Evolutionary conservation across 2,329 filamentous ascomycete species (phyloP).

Genomic region (Ascochyta fabae): DNA sequence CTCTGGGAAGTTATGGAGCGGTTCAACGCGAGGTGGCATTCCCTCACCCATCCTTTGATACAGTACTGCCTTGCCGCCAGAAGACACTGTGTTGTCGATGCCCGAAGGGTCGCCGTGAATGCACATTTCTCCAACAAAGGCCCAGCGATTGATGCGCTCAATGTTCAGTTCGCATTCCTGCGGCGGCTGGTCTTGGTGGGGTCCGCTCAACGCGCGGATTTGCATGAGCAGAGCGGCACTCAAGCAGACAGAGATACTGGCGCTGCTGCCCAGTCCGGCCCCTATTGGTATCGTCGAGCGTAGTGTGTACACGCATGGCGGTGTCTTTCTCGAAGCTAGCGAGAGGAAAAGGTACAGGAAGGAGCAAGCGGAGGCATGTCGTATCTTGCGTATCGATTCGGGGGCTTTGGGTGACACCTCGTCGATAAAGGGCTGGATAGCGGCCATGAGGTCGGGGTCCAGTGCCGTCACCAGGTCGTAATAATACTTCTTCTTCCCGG

Average conservation of each 20-base stretch:
- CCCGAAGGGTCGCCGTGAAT: slow-evolving; percentile 97
- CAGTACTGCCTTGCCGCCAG: slow-evolving; percentile 91
- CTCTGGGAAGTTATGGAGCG: slow-evolving; percentile 88
- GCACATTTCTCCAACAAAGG: slow-evolving; percentile 95
- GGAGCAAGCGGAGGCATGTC: slow-evolving; percentile 78
- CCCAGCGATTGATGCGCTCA: slow-evolving; percentile 96
- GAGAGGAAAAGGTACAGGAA: slow-evolving; percentile 95
- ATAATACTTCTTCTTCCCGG: slow-evolving; percentile 91
- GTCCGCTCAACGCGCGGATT: slow-evolving; percentile 84
- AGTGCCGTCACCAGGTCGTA: slow-evolving; percentile 82
- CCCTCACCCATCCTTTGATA: slow-evolving; percentile 82
- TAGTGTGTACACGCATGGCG: slow-evolving; percentile 85
- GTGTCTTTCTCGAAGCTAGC: slow-evolving; percentile 78
- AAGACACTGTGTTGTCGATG: slow-evolving; percentile 94
- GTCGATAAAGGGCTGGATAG: slow-evolving; percentile 79
- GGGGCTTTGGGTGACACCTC: slow-evolving; percentile 71
- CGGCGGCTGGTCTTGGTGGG: slow-evolving; percentile 87
- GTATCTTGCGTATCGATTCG: slow-evolving; percentile 79
- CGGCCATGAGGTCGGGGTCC: slow-evolving; percentile 80
- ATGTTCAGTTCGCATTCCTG: slow-evolving; percentile 89
- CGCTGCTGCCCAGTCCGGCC: slow-evolving; percentile 89
- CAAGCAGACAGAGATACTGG: slow-evolving; percentile 90
- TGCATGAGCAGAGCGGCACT: slow-evolving; percentile 85
- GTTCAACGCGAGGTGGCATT: slow-evolving; percentile 76
- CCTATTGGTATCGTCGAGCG: slow-evolving; percentile 93